Evolutionary conservation across 116 monocot species (phyloP).

Genomic region (Thalassia testudinum): DNA sequence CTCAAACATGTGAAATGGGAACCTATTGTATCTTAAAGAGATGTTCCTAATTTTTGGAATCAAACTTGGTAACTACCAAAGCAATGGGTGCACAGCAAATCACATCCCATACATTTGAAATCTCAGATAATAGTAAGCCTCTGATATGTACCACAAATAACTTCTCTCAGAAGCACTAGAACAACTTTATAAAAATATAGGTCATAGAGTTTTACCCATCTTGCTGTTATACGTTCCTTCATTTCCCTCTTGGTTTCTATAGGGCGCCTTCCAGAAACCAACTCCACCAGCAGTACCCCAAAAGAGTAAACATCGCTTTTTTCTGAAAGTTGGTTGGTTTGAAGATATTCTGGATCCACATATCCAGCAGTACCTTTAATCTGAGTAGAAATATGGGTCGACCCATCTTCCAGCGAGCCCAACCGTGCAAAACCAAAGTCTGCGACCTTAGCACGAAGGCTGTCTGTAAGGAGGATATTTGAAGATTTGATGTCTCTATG

Average conservation of each 20-base stretch:
- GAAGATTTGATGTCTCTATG: slow-evolving; percentile 90
- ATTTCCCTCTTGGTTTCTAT: slow-evolving; percentile 45
- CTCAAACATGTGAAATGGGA: too few relatives aligned
- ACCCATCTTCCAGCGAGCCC: slow-evolving; percentile 23
- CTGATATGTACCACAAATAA: too few relatives aligned
- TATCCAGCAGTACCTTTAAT: slow-evolving; percentile 88
- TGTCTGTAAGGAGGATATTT: slow-evolving; percentile 77
- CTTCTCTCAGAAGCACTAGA: too few relatives aligned
- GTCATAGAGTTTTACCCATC: slow-evolving; percentile 40
- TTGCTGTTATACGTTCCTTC: slow-evolving; percentile 37
- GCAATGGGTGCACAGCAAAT: too few relatives aligned
- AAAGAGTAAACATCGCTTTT: slow-evolving; percentile 90
- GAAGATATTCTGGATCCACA: slow-evolving; percentile 75
- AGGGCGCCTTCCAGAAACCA: slow-evolving; percentile 52
- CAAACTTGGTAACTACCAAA: too few relatives aligned
- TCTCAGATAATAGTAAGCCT: too few relatives aligned
- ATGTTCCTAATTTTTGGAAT: too few relatives aligned
- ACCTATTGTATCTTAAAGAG: too few relatives aligned
- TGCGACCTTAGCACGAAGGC: slow-evolving; percentile 71
- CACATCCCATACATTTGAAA: too few relatives aligned
- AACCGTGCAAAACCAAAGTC: slow-evolving; percentile 88
- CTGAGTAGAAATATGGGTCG: slow-evolving; percentile 64
- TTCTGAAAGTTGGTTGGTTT: slow-evolving; percentile 63
- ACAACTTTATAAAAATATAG: background rate
- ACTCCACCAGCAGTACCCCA: slow-evolving; percentile 69